Conservation (phyloP, 2,329 filamentous ascomycete species). For the Claviceps lovelessii region DNA sequence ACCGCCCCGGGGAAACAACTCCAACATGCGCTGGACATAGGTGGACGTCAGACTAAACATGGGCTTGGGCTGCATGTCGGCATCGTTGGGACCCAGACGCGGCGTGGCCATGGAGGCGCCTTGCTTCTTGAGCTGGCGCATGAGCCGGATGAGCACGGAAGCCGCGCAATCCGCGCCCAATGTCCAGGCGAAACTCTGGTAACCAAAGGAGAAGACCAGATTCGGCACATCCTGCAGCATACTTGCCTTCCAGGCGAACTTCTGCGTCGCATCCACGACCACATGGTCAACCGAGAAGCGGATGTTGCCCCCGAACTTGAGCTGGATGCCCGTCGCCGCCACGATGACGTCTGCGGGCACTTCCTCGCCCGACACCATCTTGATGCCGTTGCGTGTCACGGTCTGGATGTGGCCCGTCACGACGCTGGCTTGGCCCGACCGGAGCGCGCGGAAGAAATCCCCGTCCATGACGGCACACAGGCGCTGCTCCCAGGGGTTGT, state of each 20-base stretch:
- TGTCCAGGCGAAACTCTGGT: conserved; percentile 47
- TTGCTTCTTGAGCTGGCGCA: conserved; percentile 26
- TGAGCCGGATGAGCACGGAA: conserved; percentile 7
- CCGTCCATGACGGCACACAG: conserved; percentile 42
- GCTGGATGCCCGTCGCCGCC: conserved; percentile 47
- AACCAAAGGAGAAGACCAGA: conserved; percentile 42
- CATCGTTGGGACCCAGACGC: conserved; percentile 14
- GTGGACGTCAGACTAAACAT: conserved; percentile 34
- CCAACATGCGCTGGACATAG: conserved; percentile 30
- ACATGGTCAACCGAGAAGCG: conserved; percentile 36
- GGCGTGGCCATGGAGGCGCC: conserved; percentile 30
- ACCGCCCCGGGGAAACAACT: conserved; percentile 32
- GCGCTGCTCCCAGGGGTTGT: conserved; percentile 53
- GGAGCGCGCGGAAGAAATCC: conserved; percentile 30
- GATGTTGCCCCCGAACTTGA: conserved; percentile 40
- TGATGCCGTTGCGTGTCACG: conserved; percentile 28
- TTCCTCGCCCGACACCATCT: conserved; percentile 26
- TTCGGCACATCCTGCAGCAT: conserved; percentile 54
- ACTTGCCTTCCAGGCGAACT: conserved; percentile 41
- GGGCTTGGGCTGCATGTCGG: conserved; percentile 23
- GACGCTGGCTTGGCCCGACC: conserved; percentile 23
- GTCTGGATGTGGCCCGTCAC: conserved; percentile 32
- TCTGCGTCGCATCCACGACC: conserved; percentile 25
- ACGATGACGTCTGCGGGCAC: conserved; percentile 48
- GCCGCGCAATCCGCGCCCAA: conserved; percentile 42